Evolutionary conservation across 169 alveolate species (phyloP), one percentile per base, ranked within the genome.

Genomic region (Eimeria acervulina): DNA sequence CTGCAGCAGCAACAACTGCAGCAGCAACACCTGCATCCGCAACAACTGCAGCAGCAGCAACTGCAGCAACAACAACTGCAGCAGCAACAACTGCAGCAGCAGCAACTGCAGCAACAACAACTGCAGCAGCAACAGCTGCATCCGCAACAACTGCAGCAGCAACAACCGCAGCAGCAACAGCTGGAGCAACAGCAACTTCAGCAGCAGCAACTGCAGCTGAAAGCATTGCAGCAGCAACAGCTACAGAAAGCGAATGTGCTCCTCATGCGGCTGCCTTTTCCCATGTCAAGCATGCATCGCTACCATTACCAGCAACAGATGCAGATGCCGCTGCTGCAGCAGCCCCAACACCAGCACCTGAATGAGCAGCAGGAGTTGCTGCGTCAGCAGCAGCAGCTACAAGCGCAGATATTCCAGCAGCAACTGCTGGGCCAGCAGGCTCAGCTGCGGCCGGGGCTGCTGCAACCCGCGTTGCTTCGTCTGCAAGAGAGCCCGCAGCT

Each of bases 341-440:
- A 51, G 15, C 59, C 7, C 21, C 15, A 12, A 17, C 59, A 51
- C 21, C 59, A 51, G 2, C 59, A 51, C 0, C 59, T 12, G 59
- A 0, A 12, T 5, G 19, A 47, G 55, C 55, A 47, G 47, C 84
- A 72, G 52, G 47, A 31, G 84, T 0, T n/a, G 84, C 84, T n/a
- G 52, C 44, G 10, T 38, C 84, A 72, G 84, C 84, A 72, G 84
- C 42, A n/a, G 44, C 84, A 72, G 47, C 44, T 51, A 17, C 59
- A 51, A 1, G 21, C 0, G 2, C 59, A 51, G 2, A 10, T 12
- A 17, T 51, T 51, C 21, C 59, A 51, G 59, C 59, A 51, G 59
- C 59, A 51, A 51, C 59, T 12, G 59, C 15, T 51, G 59, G 21
- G 28, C 47, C 84, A 72, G 84, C 84, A 72, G 47, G 2, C 38